These are phyloP conservation scores for Hemileia vastatrix DNA, from an alignment of 1,284 basidiomycete genomes.

Conservation along the genomic window DNA sequence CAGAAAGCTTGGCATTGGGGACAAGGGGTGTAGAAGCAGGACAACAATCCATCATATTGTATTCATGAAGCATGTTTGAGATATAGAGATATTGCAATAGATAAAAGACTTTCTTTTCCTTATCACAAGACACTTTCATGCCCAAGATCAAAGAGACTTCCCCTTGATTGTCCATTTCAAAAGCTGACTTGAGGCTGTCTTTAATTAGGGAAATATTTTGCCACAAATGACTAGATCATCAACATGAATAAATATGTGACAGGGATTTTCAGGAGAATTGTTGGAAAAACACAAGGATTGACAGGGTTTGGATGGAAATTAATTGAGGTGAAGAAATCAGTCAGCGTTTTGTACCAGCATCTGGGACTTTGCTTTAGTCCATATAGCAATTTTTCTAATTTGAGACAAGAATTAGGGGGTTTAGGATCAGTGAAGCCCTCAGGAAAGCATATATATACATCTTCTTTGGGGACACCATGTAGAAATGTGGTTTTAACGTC, in stretches of 20 bases:
- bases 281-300: background rate
- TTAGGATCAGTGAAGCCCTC: background rate
- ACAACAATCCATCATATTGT: no score
- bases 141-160: background rate
- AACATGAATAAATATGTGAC: background rate
- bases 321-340: background rate
- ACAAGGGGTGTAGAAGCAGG: no score
- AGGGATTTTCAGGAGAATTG: background rate
- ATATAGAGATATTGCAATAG: no score
- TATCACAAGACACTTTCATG: background rate
- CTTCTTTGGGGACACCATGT: background rate
- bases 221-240: background rate
- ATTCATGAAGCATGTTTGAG: no score
- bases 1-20: no score
- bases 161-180: conserved; percentile 1
- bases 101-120: no score
- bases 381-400: background rate
- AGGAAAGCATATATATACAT: background rate
- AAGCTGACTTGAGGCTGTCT: background rate
- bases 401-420: background rate
- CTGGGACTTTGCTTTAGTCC: background rate
- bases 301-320: background rate
- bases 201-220: background rate
- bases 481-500: background rate
- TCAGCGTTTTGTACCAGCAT: background rate